Conservation (phyloP, 306 rosid species). For the Dryas octopetala region DNA sequence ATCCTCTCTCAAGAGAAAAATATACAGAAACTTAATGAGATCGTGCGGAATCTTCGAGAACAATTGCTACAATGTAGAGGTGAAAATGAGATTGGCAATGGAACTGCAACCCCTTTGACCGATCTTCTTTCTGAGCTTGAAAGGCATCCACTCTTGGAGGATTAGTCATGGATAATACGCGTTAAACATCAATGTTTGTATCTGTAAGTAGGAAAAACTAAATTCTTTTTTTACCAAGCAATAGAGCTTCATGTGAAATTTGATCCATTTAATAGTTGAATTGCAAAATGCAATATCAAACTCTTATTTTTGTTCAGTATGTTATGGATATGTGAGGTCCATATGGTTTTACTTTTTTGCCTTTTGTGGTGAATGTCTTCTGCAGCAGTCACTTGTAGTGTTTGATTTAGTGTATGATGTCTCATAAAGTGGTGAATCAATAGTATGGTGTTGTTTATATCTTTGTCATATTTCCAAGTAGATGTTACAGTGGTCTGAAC, state of each 20-base stretch:
- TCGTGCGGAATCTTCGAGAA: conserved; percentile 47
- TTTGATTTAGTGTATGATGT: not conserved
- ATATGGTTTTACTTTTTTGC: conserved; percentile 10
- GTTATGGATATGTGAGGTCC: not conserved
- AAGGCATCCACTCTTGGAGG: conserved; percentile 45
- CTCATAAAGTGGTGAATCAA: not conserved
- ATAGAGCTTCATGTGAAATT: conserved; percentile 22
- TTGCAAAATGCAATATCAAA: conserved; percentile 1
- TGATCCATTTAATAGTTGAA: not conserved
- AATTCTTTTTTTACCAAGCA: conserved; percentile 6
- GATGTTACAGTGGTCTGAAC: not conserved
- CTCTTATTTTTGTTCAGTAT: conserved; percentile 2
- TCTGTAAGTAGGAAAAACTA: conserved; percentile 32
- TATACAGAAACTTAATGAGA: conserved; percentile 56
- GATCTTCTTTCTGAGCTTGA: conserved; percentile 53
- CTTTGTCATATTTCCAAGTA: not conserved
- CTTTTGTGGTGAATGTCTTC: not conserved
- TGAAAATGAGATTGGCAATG: conserved; percentile 37
- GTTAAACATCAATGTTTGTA: conserved; percentile 23
- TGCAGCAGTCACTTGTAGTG: not conserved
- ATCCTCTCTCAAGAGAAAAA: conserved; percentile 68
- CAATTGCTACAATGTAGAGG: conserved; percentile 47
- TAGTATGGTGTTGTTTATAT: not conserved
- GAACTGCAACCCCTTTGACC: conserved; percentile 36
- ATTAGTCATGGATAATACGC: conserved; percentile 25